Base-by-base conservation (phyloP, 305 asterid genomes). In the Fraxinus ornus region DNA sequence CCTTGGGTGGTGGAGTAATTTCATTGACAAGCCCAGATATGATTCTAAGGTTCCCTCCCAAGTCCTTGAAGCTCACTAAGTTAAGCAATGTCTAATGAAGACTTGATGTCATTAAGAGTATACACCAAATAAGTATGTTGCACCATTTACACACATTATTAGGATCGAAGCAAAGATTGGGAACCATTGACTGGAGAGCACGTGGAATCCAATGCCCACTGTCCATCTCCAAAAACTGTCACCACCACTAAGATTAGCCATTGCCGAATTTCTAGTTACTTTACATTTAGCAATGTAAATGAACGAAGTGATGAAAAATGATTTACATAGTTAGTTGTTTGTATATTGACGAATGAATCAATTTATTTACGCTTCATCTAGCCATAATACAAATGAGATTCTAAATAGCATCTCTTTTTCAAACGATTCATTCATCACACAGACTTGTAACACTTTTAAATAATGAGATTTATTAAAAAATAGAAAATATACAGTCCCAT, bases 61-160 rank as follows among this genome's bases (percentile, higher is more conserved):
- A 30, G 47, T 82, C 88, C 75, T 85, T 85, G 81, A 79, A 78
- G 21, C 88, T 74, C 21, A 79, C 55, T 7, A 85, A 41, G 76
- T 82, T 85, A 22, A 82, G 78, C 24, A 83, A 19, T 19, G 84
- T 85, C 64, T n/a, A 85, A 62, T 37, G 88, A 39, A 19, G 28
- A 73, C 41, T 85, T 85, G 4, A 85, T 62, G 75, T 85, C 84
- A n/a, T 70, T 55, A n/a, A 9, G 88, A 82, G 47, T 79, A 85
- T 4, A 85, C 75, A 49, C 88, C 85, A 32, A 82, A 85, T 75
- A 85, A 62, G 76, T 85, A 44, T 7, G 85, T 82, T 7, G 85
- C 83, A 35, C 88, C 88, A 17, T 80, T 62, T 3, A 82, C 80
- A 10, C 1, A 44, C 55, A 12, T 12, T 44, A 44, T 44, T 44